These are phyloP conservation scores for Westerdykella aurantiaca DNA, from an alignment of 2,329 filamentous ascomycete species.

Conservation along the genomic window DNA sequence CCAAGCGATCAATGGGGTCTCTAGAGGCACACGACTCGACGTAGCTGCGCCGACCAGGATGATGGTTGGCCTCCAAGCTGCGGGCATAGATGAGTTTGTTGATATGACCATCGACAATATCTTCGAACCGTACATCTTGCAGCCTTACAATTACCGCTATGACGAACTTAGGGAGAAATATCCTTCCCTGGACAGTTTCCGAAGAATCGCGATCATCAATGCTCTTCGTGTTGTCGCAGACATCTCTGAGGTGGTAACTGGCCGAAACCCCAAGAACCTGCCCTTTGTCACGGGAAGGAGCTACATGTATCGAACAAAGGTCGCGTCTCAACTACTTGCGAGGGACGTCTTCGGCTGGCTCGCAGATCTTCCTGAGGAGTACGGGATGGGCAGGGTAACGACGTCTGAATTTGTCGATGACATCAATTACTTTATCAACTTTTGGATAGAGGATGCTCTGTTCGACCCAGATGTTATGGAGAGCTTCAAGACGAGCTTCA, in stretches of 20 bases:
- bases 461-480: slow-evolving; percentile 27
- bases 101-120: slow-evolving; percentile 81
- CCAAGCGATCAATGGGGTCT: slow-evolving; percentile 58
- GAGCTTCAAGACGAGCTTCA: slow-evolving; percentile 26
- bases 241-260: slow-evolving; percentile 55
- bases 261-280: slow-evolving; percentile 39
- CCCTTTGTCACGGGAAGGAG: slow-evolving; percentile 12
- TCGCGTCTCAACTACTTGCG: slow-evolving; percentile 65
- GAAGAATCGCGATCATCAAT: slow-evolving; percentile 31
- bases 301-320: slow-evolving; percentile 78
- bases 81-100: slow-evolving; percentile 86
- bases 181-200: neutral
- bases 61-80: slow-evolving; percentile 78
- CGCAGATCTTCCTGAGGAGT: slow-evolving; percentile 64
- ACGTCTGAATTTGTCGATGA: slow-evolving; percentile 50
- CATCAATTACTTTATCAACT: slow-evolving; percentile 28
- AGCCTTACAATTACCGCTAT: slow-evolving; percentile 59
- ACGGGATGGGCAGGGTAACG: slow-evolving; percentile 73
- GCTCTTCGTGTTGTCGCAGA: slow-evolving; percentile 77
- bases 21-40: slow-evolving; percentile 73
- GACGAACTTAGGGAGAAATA: slow-evolving; percentile 18
- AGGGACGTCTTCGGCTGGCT: slow-evolving; percentile 69
- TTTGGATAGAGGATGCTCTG: slow-evolving; percentile 30
- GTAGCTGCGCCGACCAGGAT: slow-evolving; percentile 82
- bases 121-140: slow-evolving; percentile 67